Evolutionary conservation across 202 grass and related monocot genomes (phyloP).

Genomic region (Alloteropsis angusta): DNA sequence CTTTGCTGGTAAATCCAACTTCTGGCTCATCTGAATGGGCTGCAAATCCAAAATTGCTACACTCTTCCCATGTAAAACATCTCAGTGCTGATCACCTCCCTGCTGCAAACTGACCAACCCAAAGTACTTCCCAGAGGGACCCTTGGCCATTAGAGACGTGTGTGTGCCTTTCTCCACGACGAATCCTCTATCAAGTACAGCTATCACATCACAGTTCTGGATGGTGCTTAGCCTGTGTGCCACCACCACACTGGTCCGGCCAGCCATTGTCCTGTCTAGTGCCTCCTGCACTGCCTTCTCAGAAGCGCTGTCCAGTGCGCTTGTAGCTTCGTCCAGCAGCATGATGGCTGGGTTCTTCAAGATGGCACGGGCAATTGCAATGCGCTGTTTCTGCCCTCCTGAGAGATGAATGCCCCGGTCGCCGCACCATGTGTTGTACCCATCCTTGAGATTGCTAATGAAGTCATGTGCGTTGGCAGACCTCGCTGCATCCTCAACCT

Average conservation of each 20-base stretch:
- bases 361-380: constrained; percentile 69
- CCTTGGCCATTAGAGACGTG: constrained; percentile 61
- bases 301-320: constrained; percentile 56
- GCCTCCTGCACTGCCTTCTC: constrained; percentile 77
- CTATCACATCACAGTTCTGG: constrained; percentile 55
- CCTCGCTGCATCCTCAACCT: constrained; percentile 57
- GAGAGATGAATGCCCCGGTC: constrained; percentile 58
- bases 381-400: constrained; percentile 58
- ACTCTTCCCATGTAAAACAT: background rate
- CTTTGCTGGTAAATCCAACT: background rate
- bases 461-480: constrained; percentile 63
- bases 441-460: constrained; percentile 66
- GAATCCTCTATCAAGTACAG: constrained; percentile 50
- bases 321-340: constrained; percentile 70
- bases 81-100: constrained; percentile 24
- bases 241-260: constrained; percentile 71
- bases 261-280: constrained; percentile 59
- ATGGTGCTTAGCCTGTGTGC: constrained; percentile 77
- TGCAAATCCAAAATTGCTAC: background rate
- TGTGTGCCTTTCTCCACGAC: constrained; percentile 78
- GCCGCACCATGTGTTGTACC: constrained; percentile 51
- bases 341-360: constrained; percentile 67
- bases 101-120: constrained; percentile 63
- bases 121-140: constrained; percentile 44
- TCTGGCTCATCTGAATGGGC: background rate